Base-by-base conservation (phyloP, 257 asterid genomes). In the Verbena officinalis region DNA sequence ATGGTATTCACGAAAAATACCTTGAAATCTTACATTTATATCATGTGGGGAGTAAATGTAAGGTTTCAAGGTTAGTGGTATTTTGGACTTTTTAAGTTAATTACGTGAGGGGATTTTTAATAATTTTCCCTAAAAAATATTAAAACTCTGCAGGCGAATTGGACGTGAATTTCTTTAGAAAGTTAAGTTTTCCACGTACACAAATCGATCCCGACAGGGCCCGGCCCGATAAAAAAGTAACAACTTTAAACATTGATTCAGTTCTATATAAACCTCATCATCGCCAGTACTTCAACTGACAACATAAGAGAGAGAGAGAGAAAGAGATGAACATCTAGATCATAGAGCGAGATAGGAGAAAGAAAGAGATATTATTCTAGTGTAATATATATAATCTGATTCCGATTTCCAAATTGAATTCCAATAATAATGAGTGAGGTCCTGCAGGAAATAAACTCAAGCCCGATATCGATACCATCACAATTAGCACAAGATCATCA, bases 251-350 rank as follows among this genome's bases (percentile, higher is more conserved):
- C 12, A 39, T 13, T 6, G 10, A 31, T 7, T 22, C 34, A 13
- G 19, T 23, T 55, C 72, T 74, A 78, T 78, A 74, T 78, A 78
- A 66, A 70, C 75, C 75, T 56, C 76, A 49, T 12, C 56, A 7
- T 45, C 51, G 17, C 7, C 36, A 39, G 8, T 39, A 31, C 59
- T 49, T 20, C 22, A 56, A 61, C n/a, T 22, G 38, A 24, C 10
- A 44, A 31, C 61, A 30, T 43, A 58, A 54, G 20, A 7, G 6
- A 14, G 46, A 62, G 11, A n/a, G 33, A 11, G 9, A 10, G 19
- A n/a, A 17, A 44, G 17, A 58, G 51, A 38, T 36, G 0, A 50
- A 36, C 2, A 9, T 3, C 3, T 13, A 38, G 34, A 19, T 2
- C 8, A 7, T 12, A 9, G 5, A 44, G 34, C 15, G 22, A 11